Conservation (phyloP, 441 rosid genomes). For the Gossypium schwendimanii region DNA sequence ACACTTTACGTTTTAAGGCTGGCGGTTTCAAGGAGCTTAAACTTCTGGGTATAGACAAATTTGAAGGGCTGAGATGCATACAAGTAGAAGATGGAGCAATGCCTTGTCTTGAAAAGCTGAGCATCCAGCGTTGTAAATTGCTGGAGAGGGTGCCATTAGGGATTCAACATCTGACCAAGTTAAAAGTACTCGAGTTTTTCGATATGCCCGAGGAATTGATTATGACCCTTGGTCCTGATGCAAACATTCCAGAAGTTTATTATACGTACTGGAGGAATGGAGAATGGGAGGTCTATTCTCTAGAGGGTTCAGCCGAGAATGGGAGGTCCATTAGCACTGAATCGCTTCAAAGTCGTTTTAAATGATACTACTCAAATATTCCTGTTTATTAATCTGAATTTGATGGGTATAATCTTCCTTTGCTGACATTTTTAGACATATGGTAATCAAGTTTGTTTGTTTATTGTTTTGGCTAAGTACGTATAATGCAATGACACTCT, state of each 20-base stretch:
- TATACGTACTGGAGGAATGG: slow-evolving; percentile 29
- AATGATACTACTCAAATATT: neutral
- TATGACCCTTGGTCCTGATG: slow-evolving; percentile 23
- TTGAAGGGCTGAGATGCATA: slow-evolving; percentile 25
- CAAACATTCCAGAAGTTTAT: slow-evolving; percentile 33
- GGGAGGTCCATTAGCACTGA: neutral
- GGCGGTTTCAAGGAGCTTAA: slow-evolving; percentile 32
- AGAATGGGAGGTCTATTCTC: slow-evolving; percentile 29
- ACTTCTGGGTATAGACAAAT: slow-evolving; percentile 31
- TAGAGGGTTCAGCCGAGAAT: slow-evolving; percentile 24
- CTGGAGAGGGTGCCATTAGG: slow-evolving; percentile 37
- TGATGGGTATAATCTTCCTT: neutral
- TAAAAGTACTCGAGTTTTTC: slow-evolving; percentile 28
- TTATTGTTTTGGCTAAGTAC: neutral
- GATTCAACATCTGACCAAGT: slow-evolving; percentile 27
- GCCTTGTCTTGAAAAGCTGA: slow-evolving; percentile 30
- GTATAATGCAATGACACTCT: neutral
- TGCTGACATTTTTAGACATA: no score
- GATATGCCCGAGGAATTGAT: slow-evolving; percentile 32
- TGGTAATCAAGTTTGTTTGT: neutral
- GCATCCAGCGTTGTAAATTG: slow-evolving; percentile 26
- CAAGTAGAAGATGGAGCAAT: slow-evolving; percentile 30
- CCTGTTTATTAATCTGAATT: neutral
- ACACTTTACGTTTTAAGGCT: slow-evolving; percentile 19
- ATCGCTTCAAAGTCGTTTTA: slow-evolving; percentile 7